phyloP scores from a whole-genome alignment of 1,139 yeast species.

The Nakaseomyces kungkrabaensis region DNA sequence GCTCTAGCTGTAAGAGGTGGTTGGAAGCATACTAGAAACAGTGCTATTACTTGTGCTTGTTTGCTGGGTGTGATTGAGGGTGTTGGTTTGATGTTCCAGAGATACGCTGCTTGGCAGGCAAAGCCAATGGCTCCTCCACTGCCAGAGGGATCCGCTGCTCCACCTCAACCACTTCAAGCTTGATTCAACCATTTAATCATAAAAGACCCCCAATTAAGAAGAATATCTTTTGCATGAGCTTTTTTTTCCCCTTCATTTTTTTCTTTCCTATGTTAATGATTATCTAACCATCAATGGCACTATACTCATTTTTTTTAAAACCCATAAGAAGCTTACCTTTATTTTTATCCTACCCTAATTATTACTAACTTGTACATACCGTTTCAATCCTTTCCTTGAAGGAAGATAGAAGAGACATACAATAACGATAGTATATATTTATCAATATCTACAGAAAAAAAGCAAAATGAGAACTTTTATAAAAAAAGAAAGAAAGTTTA shows the following conservation, averaged over 20 bases:
- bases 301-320: background rate
- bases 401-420: background rate
- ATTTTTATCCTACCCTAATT: background rate
- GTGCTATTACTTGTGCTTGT: conserved; percentile 97
- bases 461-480: too few species aligned
- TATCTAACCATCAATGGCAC: background rate
- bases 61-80: conserved; percentile 95
- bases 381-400: background rate
- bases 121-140: conserved; percentile 73
- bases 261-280: background rate
- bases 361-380: background rate
- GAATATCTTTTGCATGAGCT: background rate
- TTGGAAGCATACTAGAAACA: conserved; percentile 91
- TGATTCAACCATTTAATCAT: conserved; percentile 4
- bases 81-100: conserved; percentile 92
- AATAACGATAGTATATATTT: background rate
- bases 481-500: too few species aligned
- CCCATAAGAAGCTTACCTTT: background rate
- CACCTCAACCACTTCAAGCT: conserved; percentile 32
- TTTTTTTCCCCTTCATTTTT: conserved; percentile 8
- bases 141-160: conserved; percentile 41
- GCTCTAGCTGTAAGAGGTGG: conserved; percentile 97
- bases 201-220: background rate
- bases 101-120: conserved; percentile 76
- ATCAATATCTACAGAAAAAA: too few species aligned